Conservation (phyloP, 2,329 filamentous ascomycete genomes). For the Berkeleyomyces basicola region DNA sequence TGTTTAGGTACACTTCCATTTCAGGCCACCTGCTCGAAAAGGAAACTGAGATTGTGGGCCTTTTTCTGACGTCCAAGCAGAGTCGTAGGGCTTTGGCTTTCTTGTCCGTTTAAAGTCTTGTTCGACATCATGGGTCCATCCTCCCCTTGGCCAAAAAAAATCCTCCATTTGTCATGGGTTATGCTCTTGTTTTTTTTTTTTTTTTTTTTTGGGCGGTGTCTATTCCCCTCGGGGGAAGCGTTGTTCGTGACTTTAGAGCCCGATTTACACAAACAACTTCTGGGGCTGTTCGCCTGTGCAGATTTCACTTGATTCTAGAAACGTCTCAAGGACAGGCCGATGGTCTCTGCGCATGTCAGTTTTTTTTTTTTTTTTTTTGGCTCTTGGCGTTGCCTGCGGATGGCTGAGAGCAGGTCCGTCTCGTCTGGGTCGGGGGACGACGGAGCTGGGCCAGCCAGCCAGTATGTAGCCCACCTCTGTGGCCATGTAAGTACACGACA, state of each 20-base stretch:
- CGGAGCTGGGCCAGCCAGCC: too few relatives aligned
- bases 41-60: not conserved
- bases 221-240: too few relatives aligned
- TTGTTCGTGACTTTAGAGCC: too few relatives aligned
- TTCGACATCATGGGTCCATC: too few relatives aligned
- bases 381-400: not conserved
- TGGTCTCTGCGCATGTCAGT: not conserved
- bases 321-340: not conserved
- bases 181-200: not conserved
- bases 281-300: not conserved
- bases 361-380: not conserved
- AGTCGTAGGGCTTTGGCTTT: too few relatives aligned
- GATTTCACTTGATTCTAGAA: not conserved
- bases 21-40: not conserved
- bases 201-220: not conserved
- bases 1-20: not conserved
- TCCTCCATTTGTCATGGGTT: not conserved
- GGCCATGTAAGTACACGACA: not conserved
- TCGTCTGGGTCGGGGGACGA: too few relatives aligned
- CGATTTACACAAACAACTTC: not conserved
- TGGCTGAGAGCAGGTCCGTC: not conserved
- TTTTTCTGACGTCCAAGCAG: not conserved
- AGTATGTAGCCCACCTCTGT: too few relatives aligned
- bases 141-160: not conserved
- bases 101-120: too few relatives aligned